These are phyloP conservation scores for Cyanodermella asteris DNA, from an alignment of 2,329 filamentous ascomycete species.

Conservation along the genomic window DNA sequence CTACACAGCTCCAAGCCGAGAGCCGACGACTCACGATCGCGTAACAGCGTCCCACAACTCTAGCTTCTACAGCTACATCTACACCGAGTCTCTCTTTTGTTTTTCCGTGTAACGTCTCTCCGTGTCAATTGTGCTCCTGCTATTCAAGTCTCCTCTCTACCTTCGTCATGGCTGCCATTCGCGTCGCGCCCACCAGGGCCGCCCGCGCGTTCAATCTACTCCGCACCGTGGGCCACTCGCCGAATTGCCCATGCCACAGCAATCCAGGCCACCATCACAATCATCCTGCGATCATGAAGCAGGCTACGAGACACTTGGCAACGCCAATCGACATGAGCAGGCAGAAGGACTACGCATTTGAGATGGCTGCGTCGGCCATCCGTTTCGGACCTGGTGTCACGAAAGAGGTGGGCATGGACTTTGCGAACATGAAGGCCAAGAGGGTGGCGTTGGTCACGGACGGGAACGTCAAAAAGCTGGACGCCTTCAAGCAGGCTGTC, in stretches of 20 bases:
- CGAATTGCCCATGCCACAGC: conserved; percentile 76
- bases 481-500: conserved; percentile 74
- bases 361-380: conserved; percentile 91
- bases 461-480: conserved; percentile 52
- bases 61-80: too few species aligned
- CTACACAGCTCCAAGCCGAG: too few species aligned
- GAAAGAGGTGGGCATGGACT: conserved; percentile 94
- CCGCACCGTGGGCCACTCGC: conserved; percentile 72
- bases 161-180: too few species aligned
- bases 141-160: too few species aligned
- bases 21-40: too few species aligned
- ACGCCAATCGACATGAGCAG: conserved; percentile 50
- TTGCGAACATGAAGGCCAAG: conserved; percentile 72
- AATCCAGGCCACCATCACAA: conserved; percentile 61
- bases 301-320: conserved; percentile 42
- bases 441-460: conserved; percentile 88
- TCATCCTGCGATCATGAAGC: conserved; percentile 24
- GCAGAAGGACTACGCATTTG: conserved; percentile 92
- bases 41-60: too few species aligned
- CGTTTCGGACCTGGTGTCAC: conserved; percentile 85
- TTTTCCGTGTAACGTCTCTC: too few species aligned
- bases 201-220: conserved; percentile 38
- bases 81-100: too few species aligned
- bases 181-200: conserved; percentile 23
- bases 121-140: too few species aligned